A percentile compares a stretch with the other conserved stretches of the same genome.
These are phyloP conservation scores for Salix exigua DNA, from an alignment of 345 rosid species.

Conservation along the genomic window DNA sequence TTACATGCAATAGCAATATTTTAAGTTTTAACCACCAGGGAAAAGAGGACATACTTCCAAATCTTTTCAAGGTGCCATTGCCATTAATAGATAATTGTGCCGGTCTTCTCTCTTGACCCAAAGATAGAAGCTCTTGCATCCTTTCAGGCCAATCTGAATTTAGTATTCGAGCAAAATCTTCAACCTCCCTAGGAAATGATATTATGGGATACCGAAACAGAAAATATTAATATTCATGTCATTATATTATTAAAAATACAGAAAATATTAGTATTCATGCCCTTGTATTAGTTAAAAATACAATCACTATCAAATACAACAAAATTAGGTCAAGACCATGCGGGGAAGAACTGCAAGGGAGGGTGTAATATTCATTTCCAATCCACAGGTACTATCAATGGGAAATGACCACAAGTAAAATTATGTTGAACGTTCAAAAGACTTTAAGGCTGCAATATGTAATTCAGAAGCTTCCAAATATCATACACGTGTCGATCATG, in stretches of 20 bases:
- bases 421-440: neutral
- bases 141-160: slow-evolving; percentile 34
- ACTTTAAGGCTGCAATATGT: neutral
- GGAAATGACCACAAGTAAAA: neutral
- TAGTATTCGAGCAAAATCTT: slow-evolving; percentile 31
- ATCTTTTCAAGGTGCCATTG: slow-evolving; percentile 16
- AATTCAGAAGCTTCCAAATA: neutral
- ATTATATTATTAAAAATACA: neutral
- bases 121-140: slow-evolving; percentile 27
- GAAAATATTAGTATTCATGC: neutral
- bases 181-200: slow-evolving; percentile 21
- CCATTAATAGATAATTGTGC: slow-evolving; percentile 12
- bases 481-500: neutral
- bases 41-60: slow-evolving; percentile 19
- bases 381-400: neutral
- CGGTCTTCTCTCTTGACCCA: slow-evolving; percentile 18
- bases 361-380: neutral
- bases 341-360: neutral
- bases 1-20: neutral
- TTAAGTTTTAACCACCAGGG: neutral
- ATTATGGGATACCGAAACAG: neutral
- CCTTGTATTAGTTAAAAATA: neutral
- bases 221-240: neutral
- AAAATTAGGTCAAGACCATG: neutral
- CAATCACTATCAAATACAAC: neutral